Base-by-base conservation (phyloP, 805 yeast species). In the Saccharomycodes ludwigii region DNA sequence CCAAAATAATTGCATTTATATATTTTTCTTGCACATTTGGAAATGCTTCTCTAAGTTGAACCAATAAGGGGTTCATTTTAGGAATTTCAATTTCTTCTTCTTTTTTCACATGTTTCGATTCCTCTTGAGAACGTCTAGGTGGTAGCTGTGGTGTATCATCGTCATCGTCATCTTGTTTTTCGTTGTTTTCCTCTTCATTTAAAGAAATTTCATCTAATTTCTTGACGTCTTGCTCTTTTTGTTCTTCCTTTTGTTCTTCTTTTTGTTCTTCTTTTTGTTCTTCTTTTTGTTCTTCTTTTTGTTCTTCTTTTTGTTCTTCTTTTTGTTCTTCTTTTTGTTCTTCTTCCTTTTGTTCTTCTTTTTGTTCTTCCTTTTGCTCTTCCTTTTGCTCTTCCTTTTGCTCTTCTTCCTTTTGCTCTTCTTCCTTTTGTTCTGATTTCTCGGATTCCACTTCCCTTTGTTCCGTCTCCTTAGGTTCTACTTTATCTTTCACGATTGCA, bases 21-120 rank as follows among this genome's bases (percentile, higher is more conserved):
- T 75, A 70, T 39, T 73, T 70, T 19, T 69, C 79, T 25, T 84
- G 94, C 16, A 74, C 56, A 12, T 63, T 59, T 1, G 98, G 97
- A 53, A 88, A 88, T 0, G 96, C 96, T 15, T 83, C 94, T 43
- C 66, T 64, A 40, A 88, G 63, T 25, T 82, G 76, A 30, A 66
- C 60, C 30, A 46, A 40, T 14, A 53, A 39, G 21, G 50, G 52
- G 35, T 48, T 50, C 30, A 39, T 46, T 27, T 28, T 29, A 20
- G 36, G 37, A 22, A 9, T 37, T 31, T 27, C 3, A 4, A 13
- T 33, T 29, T 33, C 38, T 27, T 38, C 16, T 24, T 35, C 41
- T 3, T 14, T 22, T 18, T 27, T 21, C 5, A 17, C 27, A 12
- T 35, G 32, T 18, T 29, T 12, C 15, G 24, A 12, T 19, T 18